Evolutionary conservation across 1,284 basidiomycete genomes (phyloP).

Genomic region (Cutaneotrichosporon sp.): DNA sequence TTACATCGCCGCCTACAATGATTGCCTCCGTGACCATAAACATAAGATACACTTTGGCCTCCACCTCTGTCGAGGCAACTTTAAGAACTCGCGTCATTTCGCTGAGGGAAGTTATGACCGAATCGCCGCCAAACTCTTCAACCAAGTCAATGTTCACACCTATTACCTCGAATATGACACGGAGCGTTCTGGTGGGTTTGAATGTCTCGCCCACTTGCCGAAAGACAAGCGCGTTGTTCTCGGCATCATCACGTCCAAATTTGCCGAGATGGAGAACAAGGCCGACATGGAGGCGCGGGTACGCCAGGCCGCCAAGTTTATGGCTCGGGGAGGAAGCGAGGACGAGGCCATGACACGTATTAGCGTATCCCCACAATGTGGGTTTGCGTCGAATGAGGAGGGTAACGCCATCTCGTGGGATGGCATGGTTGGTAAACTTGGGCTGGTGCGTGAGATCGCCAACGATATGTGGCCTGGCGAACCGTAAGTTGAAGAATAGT

Average conservation of each 20-base stretch:
- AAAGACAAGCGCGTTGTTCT: constrained; percentile 65
- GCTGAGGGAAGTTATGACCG: constrained; percentile 70
- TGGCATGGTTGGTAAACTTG: constrained; percentile 43
- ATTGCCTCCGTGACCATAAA: constrained; percentile 62
- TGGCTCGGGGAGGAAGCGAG: constrained; percentile 41
- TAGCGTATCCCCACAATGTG: constrained; percentile 44
- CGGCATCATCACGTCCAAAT: constrained; percentile 72
- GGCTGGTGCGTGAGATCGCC: constrained; percentile 36
- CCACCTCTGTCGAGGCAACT: constrained; percentile 76
- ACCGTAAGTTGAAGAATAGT: constrained; percentile 8
- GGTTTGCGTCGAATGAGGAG: constrained; percentile 35
- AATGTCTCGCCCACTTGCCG: constrained; percentile 66
- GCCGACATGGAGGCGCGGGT: constrained; percentile 63
- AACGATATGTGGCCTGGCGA: constrained; percentile 41
- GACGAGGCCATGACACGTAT: constrained; percentile 36
- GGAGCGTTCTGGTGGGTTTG: constrained; percentile 67
- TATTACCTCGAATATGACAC: constrained; percentile 78
- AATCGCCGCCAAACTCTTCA: constrained; percentile 70
- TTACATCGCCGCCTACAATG: constrained; percentile 70
- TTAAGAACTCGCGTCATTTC: constrained; percentile 67
- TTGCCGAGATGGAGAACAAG: constrained; percentile 64
- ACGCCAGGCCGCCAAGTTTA: constrained; percentile 61
- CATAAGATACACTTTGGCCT: constrained; percentile 66
- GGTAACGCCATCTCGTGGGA: constrained; percentile 42
- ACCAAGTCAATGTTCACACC: constrained; percentile 67